A percentile compares a stretch with the other conserved stretches of the same genome.
Conservation (phyloP, 2,329 filamentous ascomycete genomes). For the Colletotrichum sp. region DNA sequence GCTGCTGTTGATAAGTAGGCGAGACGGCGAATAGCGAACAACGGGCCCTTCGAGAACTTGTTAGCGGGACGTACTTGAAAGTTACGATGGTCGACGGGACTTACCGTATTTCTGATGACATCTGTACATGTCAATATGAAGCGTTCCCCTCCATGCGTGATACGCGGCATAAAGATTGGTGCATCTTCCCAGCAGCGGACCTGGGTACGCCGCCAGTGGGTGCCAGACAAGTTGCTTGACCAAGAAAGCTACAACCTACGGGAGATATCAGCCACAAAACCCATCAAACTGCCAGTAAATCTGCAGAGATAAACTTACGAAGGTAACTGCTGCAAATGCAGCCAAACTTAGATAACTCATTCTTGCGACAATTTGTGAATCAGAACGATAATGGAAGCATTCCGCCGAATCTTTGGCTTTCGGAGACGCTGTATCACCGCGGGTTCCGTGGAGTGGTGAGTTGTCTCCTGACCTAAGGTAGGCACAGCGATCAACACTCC, state of each 20-base stretch:
- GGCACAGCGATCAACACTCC: neutral
- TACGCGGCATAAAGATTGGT: conserved; percentile 29
- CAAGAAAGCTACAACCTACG: neutral
- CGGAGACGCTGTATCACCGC: neutral
- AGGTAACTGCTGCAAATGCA: neutral
- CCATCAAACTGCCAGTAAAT: neutral
- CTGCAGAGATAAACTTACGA: neutral
- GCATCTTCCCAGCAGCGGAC: neutral
- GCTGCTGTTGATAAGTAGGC: conserved; percentile 19
- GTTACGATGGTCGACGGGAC: neutral
- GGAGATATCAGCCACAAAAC: neutral
- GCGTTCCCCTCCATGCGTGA: conserved; percentile 38
- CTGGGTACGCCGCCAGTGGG: neutral
- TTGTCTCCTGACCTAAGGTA: neutral
- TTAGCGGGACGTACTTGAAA: neutral
- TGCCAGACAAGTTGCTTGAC: neutral
- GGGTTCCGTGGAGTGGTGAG: neutral
- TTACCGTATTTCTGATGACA: conserved; percentile 38
- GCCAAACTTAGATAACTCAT: neutral
- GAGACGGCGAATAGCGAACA: conserved; percentile 34
- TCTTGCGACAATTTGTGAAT: neutral
- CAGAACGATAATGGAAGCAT: neutral
- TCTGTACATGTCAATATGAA: conserved; percentile 35
- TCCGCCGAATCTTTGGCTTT: neutral
- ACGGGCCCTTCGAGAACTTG: neutral